Conservation (phyloP, 192 early-diverging fungal genomes). For the Backusella liffmaniae region DNA sequence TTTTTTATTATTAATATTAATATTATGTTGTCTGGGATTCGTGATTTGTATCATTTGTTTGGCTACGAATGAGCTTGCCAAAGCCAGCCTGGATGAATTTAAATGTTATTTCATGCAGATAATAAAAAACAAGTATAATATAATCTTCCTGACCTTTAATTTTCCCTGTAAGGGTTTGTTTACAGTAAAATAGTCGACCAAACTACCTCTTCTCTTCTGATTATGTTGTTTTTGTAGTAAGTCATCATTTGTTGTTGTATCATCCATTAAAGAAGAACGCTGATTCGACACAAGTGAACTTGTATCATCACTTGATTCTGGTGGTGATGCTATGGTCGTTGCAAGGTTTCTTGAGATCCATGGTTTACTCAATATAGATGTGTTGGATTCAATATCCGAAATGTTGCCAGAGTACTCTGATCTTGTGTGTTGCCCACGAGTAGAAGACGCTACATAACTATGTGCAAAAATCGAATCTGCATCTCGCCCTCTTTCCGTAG, state of each 20-base stretch:
- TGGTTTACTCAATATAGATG: slow-evolving; percentile 15
- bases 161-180: slow-evolving; percentile 14
- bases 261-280: neutral
- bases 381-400: slow-evolving; percentile 19
- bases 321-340: neutral
- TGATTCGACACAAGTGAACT: neutral
- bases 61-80: slow-evolving; percentile 2
- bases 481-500: neutral
- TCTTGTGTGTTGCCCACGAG: neutral
- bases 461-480: neutral
- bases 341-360: slow-evolving; percentile 10
- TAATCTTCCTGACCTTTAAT: slow-evolving; percentile 3
- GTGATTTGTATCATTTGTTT: neutral
- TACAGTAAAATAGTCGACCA: slow-evolving; percentile 12
- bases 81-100: neutral
- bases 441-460: neutral
- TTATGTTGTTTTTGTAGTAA: neutral
- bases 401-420: slow-evolving; percentile 15
- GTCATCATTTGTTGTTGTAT: neutral
- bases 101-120: neutral
- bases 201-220: slow-evolving; percentile 8
- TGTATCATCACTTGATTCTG: neutral
- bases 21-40: neutral
- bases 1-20: neutral
- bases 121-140: neutral